Evolutionary conservation across 2,329 filamentous ascomycete species (phyloP).

Genomic region (Claviceps arundinis): DNA sequence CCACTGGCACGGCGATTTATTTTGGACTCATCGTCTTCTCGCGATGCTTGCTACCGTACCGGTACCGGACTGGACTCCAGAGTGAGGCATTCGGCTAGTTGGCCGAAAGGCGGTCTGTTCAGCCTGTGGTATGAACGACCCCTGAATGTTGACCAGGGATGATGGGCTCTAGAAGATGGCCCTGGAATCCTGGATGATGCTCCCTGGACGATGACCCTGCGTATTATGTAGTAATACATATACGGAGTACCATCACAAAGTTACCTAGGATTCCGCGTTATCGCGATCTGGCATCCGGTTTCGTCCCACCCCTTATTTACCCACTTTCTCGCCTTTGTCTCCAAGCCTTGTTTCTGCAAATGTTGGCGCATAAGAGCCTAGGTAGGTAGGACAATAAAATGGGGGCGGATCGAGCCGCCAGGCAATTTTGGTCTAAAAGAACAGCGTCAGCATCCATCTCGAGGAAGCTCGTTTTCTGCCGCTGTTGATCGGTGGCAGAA

Average conservation of each 20-base stretch:
- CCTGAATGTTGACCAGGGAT: neutral
- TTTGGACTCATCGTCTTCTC: neutral
- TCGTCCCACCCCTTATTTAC: neutral
- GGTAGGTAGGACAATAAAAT: neutral
- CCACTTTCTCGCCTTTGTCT: neutral
- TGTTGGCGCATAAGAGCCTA: neutral
- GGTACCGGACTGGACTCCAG: neutral
- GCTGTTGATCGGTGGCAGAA: no score
- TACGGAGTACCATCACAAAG: neutral
- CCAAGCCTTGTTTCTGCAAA: neutral
- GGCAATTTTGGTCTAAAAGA: conserved; percentile 4
- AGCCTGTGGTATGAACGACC: neutral
- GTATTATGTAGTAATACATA: no score
- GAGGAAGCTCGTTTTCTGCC: no score
- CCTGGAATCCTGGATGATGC: neutral
- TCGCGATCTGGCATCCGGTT: neutral
- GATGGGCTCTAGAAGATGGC: neutral
- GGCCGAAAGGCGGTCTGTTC: neutral
- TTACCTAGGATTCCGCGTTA: neutral
- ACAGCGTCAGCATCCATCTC: neutral
- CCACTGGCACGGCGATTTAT: neutral
- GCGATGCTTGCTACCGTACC: neutral
- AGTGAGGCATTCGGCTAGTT: neutral
- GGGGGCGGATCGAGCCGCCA: conserved; percentile 3
- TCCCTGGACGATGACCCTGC: neutral